Percentiles rank a stretch among this genome's conserved stretches.
Evolutionary conservation across 192 early-diverging fungal genomes (phyloP).

Genomic region (Rhizophagus clarus): DNA sequence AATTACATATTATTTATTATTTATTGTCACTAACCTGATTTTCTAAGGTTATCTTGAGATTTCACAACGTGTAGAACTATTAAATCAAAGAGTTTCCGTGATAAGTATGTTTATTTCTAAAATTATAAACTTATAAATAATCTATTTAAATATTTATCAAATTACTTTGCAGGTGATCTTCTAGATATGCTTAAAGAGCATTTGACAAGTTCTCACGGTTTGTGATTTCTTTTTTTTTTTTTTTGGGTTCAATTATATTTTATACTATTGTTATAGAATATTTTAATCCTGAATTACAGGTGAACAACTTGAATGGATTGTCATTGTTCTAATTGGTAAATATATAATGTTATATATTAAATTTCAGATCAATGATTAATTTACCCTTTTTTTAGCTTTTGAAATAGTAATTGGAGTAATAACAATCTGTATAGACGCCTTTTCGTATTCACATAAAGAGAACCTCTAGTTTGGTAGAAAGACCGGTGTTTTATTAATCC

Average conservation of each 20-base stretch:
- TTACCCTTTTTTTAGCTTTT: conserved; percentile 41
- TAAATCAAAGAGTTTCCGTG: conserved; percentile 92
- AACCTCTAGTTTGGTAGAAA: neutral
- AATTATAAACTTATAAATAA: neutral
- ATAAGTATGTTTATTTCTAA: conserved; percentile 55
- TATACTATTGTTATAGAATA: neutral
- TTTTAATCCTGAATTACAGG: conserved; percentile 36
- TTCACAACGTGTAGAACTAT: conserved; percentile 81
- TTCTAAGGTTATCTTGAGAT: conserved; percentile 74
- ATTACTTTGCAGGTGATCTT: conserved; percentile 56
- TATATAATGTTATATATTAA: neutral
- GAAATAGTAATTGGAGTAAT: conserved; percentile 77
- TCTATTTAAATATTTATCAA: neutral
- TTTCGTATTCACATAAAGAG: conserved; percentile 45
- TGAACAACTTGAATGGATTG: conserved; percentile 94
- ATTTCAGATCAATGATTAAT: neutral
- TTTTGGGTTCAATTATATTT: neutral
- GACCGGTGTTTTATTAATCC: neutral
- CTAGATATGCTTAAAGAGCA: conserved; percentile 97
- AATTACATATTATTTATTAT: neutral
- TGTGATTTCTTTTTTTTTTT: conserved; percentile 1
- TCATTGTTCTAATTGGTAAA: conserved; percentile 85
- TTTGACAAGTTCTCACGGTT: conserved; percentile 82
- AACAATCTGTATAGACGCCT: conserved; percentile 72
- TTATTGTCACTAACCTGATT: neutral